Conservation (phyloP, 163 green algal genomes). For the Chlorella variabilis region DNA sequence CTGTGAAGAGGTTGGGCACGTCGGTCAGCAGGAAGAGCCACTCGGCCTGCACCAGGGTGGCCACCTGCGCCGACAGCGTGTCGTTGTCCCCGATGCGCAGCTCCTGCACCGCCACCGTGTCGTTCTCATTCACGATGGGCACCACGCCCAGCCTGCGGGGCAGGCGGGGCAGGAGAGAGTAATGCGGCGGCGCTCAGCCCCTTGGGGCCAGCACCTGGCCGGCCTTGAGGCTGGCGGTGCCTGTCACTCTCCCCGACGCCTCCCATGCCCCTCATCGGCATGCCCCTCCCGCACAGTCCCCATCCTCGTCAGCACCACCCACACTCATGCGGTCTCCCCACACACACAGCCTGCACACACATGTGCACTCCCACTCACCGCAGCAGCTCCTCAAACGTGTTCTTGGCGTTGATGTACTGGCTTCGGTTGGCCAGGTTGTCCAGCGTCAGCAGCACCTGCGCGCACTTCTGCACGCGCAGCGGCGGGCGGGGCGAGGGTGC, state of each 20-base stretch:
- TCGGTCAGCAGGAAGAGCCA: conserved; percentile 96
- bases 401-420: conserved; percentile 92
- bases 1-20: conserved; percentile 92
- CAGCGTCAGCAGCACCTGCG: conserved; percentile 93
- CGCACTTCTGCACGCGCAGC: conserved; percentile 75
- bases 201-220: no score
- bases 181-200: background rate
- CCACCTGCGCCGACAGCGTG: conserved; percentile 92
- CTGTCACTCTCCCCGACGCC: no score
- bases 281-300: no score
- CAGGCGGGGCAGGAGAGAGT: background rate
- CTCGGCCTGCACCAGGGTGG: conserved; percentile 86
- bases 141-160: conserved; percentile 60
- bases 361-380: conserved; percentile 48
- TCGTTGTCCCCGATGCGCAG: conserved; percentile 97
- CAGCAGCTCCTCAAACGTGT: conserved; percentile 92
- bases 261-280: no score
- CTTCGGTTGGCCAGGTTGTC: conserved; percentile 88
- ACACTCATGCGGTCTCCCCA: no score
- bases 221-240: no score
- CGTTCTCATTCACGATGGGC: conserved; percentile 96
- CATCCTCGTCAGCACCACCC: no score
- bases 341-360: background rate
- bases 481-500: no score
- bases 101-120: conserved; percentile 96